These are phyloP conservation scores for Grosmannia huntii DNA, from an alignment of 2,329 filamentous ascomycete species.

Conservation along the genomic window DNA sequence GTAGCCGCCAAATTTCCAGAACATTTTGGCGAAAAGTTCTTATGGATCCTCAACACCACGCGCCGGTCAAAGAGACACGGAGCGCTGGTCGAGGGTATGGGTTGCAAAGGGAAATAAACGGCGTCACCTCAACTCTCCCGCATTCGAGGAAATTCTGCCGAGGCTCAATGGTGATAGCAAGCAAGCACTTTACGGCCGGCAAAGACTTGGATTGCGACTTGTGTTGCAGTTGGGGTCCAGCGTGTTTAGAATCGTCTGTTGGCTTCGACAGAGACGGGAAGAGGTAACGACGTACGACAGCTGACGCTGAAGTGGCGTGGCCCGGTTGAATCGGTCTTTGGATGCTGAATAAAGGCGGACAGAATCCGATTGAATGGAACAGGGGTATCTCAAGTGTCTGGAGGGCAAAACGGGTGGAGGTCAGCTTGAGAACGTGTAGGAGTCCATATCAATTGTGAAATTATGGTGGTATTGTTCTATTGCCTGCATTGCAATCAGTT, in stretches of 20 bases:
- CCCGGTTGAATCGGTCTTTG: neutral
- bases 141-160: neutral
- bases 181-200: neutral
- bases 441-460: neutral
- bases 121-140: neutral
- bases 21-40: conserved; percentile 56
- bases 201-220: neutral
- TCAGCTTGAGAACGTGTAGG: neutral
- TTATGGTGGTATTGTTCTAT: neutral
- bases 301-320: no score
- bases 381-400: conserved; percentile 1
- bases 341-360: neutral
- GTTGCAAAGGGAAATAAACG: neutral
- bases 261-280: neutral
- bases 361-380: neutral
- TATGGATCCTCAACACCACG: neutral
- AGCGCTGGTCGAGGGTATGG: neutral
- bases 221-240: neutral
- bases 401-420: neutral
- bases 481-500: neutral
- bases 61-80: neutral
- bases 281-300: no score
- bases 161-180: neutral
- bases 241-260: neutral
- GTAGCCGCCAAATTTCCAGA: conserved; percentile 99